phyloP scores from a whole-genome alignment of 2,329 filamentous ascomycete genomes.

The Uncinocarpus reesii region DNA sequence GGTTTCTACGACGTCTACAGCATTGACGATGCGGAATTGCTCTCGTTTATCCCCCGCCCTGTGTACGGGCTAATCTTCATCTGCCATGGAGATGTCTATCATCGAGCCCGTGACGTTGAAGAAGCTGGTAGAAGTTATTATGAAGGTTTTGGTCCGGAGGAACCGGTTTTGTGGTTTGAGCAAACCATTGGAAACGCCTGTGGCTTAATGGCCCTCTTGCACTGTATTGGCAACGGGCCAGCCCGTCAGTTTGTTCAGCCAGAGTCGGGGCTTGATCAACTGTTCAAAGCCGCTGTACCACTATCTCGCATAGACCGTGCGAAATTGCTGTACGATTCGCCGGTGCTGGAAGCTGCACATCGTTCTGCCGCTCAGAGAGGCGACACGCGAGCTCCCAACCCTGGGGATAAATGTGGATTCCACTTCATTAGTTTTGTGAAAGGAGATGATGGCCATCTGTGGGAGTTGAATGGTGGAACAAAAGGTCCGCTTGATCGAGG shows the following conservation, averaged over 20 bases:
- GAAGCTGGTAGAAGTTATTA: slow-evolving; percentile 37
- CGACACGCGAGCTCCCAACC: slow-evolving; percentile 19
- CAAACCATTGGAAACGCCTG: slow-evolving; percentile 51
- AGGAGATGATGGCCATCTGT: slow-evolving; percentile 25
- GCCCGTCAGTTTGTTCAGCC: slow-evolving; percentile 35
- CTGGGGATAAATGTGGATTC: slow-evolving; percentile 17
- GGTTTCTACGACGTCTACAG: slow-evolving; percentile 47
- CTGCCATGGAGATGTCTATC: slow-evolving; percentile 37
- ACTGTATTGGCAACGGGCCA: slow-evolving; percentile 44
- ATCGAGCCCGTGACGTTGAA: slow-evolving; percentile 35
- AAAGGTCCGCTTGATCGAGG: slow-evolving; percentile 27
- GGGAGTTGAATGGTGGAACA: slow-evolving; percentile 28
- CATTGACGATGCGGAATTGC: slow-evolving; percentile 41
- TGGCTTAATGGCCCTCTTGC: slow-evolving; percentile 48
- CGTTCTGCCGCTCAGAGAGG: slow-evolving; percentile 20
- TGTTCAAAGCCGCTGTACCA: slow-evolving; percentile 38
- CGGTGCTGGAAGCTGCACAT: slow-evolving; percentile 20
- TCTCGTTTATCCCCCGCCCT: slow-evolving; percentile 44
- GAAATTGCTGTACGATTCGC: slow-evolving; percentile 39
- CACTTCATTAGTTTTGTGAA: slow-evolving; percentile 31
- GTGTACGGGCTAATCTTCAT: slow-evolving; percentile 45
- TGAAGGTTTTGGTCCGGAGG: slow-evolving; percentile 36
- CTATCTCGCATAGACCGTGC: slow-evolving; percentile 41
- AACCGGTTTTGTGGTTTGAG: slow-evolving; percentile 49
- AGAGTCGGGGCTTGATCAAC: slow-evolving; percentile 36